phyloP scores from a whole-genome alignment of 495 filamentous ascomycete species.

The Xeromyces bisporus region DNA sequence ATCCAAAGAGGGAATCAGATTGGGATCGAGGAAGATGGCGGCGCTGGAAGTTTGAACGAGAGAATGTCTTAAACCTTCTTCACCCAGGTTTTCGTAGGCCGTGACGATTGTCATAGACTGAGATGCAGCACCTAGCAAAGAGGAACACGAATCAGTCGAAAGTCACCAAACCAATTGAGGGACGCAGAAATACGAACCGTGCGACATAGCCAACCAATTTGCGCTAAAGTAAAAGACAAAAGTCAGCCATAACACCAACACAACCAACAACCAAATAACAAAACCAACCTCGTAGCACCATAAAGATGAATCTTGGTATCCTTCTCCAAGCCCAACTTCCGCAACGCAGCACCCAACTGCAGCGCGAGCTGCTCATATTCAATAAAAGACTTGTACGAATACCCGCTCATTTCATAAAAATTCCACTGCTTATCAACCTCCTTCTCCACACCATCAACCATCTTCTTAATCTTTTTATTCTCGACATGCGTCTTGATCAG shows the following conservation, averaged over 20 bases:
- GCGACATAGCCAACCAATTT: constrained; percentile 65
- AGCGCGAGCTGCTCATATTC: constrained; percentile 70
- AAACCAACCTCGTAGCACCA: constrained; percentile 56
- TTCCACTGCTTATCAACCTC: constrained; percentile 94
- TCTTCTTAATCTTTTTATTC: constrained; percentile 94
- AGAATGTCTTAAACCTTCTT: constrained; percentile 84
- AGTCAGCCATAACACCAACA: background rate
- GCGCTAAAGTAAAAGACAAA: no score
- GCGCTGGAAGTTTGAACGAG: constrained; percentile 73
- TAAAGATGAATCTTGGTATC: constrained; percentile 71
- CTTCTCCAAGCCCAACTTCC: constrained; percentile 62
- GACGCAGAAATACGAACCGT: constrained; percentile 22
- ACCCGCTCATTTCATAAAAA: constrained; percentile 83
- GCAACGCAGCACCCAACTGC: constrained; percentile 58
- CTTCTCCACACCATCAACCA: constrained; percentile 73
- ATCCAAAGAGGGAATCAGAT: constrained; percentile 61
- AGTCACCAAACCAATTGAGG: background rate
- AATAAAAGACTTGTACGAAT: constrained; percentile 71
- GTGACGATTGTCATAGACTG: constrained; percentile 93
- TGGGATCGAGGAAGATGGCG: constrained; percentile 80
- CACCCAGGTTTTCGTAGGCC: constrained; percentile 91
- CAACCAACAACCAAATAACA: background rate
- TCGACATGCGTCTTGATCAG: constrained; percentile 77
- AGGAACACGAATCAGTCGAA: constrained; percentile 1
- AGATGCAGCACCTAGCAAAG: constrained; percentile 52